These are phyloP conservation scores for Podila verticillata DNA, from an alignment of 192 early-diverging fungal species.

Conservation along the genomic window DNA sequence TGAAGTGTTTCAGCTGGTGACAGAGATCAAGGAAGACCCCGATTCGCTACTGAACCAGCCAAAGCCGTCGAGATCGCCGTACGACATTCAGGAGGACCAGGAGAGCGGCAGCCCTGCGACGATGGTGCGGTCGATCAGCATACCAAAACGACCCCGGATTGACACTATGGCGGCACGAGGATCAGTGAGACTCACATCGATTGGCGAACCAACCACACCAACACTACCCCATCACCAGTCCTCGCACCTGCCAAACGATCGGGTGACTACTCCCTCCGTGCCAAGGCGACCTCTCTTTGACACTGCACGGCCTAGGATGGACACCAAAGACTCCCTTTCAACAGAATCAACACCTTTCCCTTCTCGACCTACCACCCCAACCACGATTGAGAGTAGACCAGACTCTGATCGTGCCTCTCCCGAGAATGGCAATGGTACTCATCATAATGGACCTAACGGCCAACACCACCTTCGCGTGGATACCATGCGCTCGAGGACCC, in stretches of 20 bases:
- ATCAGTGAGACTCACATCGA: conserved; percentile 19
- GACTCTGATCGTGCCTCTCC: conserved; percentile 30
- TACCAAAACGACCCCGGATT: conserved; percentile 42
- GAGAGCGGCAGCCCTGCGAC: conserved; percentile 49
- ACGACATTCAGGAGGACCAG: conserved; percentile 36
- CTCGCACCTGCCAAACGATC: not conserved
- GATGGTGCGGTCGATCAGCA: conserved; percentile 45
- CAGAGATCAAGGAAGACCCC: conserved; percentile 40
- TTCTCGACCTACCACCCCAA: conserved; percentile 40
- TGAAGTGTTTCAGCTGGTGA: conserved; percentile 61
- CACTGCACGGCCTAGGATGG: conserved; percentile 23
- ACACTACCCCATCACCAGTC: conserved; percentile 11
- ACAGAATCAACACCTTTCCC: conserved; percentile 34
- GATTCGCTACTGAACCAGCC: conserved; percentile 39
- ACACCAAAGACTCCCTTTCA: conserved; percentile 33
- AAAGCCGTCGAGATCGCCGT: conserved; percentile 5
- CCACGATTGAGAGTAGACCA: conserved; percentile 35
- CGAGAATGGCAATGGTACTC: conserved; percentile 19
- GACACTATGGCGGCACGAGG: conserved; percentile 30
- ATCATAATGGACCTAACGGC: not conserved
- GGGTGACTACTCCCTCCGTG: conserved; percentile 13
- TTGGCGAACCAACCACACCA: conserved; percentile 36
- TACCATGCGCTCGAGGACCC: conserved; percentile 18
- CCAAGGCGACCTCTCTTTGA: conserved; percentile 30
- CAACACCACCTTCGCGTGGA: conserved; percentile 20